These are phyloP conservation scores for Candida pseudofarinosa DNA, from an alignment of 805 yeast species.

Conservation along the genomic window DNA sequence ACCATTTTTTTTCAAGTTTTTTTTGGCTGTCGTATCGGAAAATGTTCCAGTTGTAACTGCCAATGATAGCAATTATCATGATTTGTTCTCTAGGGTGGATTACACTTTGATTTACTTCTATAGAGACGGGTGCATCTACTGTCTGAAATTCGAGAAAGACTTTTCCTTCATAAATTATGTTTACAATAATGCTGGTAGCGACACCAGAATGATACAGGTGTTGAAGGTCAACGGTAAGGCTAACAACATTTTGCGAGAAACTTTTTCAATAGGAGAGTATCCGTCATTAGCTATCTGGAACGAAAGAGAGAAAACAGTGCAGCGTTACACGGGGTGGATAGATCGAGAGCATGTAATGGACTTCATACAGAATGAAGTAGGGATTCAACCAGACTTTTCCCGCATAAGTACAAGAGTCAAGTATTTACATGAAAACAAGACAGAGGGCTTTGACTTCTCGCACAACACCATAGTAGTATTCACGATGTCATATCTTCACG, in stretches of 20 bases:
- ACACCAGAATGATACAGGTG: slow-evolving; percentile 32
- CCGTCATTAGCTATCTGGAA: slow-evolving; percentile 49
- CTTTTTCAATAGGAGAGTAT: slow-evolving; percentile 40
- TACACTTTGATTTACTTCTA: slow-evolving; percentile 46
- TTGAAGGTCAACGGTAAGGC: slow-evolving; percentile 25
- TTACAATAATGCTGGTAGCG: slow-evolving; percentile 35
- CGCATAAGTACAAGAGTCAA: slow-evolving; percentile 17
- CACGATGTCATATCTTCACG: slow-evolving; percentile 17
- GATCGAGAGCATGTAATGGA: slow-evolving; percentile 16
- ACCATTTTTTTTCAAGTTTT: neutral
- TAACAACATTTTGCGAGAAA: slow-evolving; percentile 28
- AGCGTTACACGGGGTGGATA: slow-evolving; percentile 29
- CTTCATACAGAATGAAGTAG: slow-evolving; percentile 16
- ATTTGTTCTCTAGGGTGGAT: slow-evolving; percentile 16
- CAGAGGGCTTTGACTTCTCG: slow-evolving; percentile 2
- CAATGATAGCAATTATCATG: neutral
- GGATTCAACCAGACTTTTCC: slow-evolving; percentile 17
- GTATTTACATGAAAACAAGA: slow-evolving; percentile 7
- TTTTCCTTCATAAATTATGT: slow-evolving; percentile 39
- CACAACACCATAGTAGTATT: slow-evolving; percentile 21
- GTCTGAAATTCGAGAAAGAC: slow-evolving; percentile 28
- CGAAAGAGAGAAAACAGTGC: slow-evolving; percentile 37
- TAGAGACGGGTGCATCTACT: slow-evolving; percentile 34
- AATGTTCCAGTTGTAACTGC: neutral
- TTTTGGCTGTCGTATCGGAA: neutral